Evolutionary conservation across 257 asterid genomes (phyloP).

Genomic region (Solanum rostratum): DNA sequence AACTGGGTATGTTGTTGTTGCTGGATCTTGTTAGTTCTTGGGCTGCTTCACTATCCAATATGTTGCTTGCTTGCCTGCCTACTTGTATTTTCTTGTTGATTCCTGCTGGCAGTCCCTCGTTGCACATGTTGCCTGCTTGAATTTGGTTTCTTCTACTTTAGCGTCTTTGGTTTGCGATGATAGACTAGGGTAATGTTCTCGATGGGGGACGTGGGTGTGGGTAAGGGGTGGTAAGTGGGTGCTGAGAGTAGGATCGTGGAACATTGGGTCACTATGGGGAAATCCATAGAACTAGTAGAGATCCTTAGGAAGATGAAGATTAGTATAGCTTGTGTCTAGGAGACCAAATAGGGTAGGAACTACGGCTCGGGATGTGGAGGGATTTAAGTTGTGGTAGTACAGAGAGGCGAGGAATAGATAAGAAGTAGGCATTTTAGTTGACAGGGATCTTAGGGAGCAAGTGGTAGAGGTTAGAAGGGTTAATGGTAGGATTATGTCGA

Average conservation of each 20-base stretch:
- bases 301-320: neutral
- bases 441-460: no score
- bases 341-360: neutral
- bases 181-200: neutral
- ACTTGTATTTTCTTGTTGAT: neutral
- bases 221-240: neutral
- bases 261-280: neutral
- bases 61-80: neutral
- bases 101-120: neutral
- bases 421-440: no score
- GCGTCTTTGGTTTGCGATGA: neutral
- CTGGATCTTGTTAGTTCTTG: neutral
- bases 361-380: neutral
- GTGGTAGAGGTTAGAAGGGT: no score
- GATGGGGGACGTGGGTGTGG: neutral
- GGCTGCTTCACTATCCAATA: neutral
- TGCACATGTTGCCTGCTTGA: neutral
- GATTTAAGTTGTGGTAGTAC: no score
- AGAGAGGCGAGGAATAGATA: no score
- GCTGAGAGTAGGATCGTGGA: neutral
- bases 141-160: neutral
- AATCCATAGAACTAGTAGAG: neutral
- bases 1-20: no score
- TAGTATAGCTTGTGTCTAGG: neutral
- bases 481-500: no score